A percentile compares a stretch with the other conserved stretches of the same genome.
Evolutionary conservation across 495 filamentous ascomycete species (phyloP).

Genomic region (Hypoxylon cercidicola): DNA sequence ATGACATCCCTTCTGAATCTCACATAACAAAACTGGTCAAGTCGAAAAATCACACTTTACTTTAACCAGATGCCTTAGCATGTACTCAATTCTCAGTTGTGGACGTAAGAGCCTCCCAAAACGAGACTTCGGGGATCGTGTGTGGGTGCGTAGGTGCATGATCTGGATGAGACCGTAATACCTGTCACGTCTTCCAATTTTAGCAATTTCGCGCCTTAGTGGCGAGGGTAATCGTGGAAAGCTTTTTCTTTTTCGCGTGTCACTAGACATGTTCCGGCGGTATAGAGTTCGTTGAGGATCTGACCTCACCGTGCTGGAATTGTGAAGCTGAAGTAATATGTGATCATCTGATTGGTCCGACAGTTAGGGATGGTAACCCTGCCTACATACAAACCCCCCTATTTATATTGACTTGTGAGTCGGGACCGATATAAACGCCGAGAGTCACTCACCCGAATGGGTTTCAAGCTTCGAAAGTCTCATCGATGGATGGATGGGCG

Average conservation of each 20-base stretch:
- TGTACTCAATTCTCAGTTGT: background rate
- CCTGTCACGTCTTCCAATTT: conserved; percentile 32
- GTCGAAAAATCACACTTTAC: conserved; percentile 5
- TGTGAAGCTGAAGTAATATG: conserved; percentile 27
- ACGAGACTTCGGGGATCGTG: conserved; percentile 15
- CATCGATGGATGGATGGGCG: conserved; percentile 18
- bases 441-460: conserved; percentile 30
- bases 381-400: conserved; percentile 4
- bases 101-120: conserved; percentile 8
- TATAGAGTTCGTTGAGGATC: conserved; percentile 15
- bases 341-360: conserved; percentile 16
- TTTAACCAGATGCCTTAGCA: conserved; percentile 5
- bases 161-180: conserved; percentile 39
- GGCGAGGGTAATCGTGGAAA: conserved; percentile 24
- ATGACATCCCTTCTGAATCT: conserved; percentile 25
- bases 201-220: conserved; percentile 21
- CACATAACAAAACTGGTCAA: conserved; percentile 3
- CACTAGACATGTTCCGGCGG: conserved; percentile 16
- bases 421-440: conserved; percentile 36
- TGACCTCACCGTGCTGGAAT: conserved; percentile 21
- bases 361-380: conserved; percentile 22
- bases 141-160: conserved; percentile 32
- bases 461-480: conserved; percentile 36
- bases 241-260: conserved; percentile 16
- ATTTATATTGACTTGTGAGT: conserved; percentile 13